phyloP scores from a whole-genome alignment of 305 asterid genomes.

The Fraxinus baroniana region DNA sequence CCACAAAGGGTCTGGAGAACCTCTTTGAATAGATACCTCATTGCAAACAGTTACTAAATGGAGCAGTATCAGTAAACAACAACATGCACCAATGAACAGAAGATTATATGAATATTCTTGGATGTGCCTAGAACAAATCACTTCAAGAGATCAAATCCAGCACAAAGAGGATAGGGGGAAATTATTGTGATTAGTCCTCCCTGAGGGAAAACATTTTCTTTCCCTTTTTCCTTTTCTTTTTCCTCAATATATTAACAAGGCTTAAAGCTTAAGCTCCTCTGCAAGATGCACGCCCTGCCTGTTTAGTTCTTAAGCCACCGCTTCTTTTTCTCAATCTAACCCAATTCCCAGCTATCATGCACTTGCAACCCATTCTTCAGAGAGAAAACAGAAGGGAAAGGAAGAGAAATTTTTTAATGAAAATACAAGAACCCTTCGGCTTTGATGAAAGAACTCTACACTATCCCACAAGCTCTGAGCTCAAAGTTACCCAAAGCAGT shows the following conservation, averaged over 20 bases:
- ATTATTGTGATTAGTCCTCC: constrained; percentile 6
- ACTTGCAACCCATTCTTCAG: constrained; percentile 60
- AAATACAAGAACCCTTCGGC: constrained; percentile 14
- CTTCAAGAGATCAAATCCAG: constrained; percentile 12
- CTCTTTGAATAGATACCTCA: constrained; percentile 74
- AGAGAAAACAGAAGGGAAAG: constrained; percentile 22
- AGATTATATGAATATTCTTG: constrained; percentile 19
- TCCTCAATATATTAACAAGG: constrained; percentile 9
- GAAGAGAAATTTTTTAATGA: constrained; percentile 15
- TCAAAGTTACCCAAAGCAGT: constrained; percentile 44
- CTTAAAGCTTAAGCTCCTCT: constrained; percentile 65
- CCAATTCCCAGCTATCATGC: constrained; percentile 55
- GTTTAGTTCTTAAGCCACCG: constrained; percentile 97
- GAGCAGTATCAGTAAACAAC: constrained; percentile 12
- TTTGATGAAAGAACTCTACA: constrained; percentile 33
- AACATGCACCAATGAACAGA: constrained; percentile 23
- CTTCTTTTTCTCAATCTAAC: constrained; percentile 90
- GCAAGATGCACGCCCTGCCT: constrained; percentile 98
- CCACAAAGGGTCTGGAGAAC: constrained; percentile 73
- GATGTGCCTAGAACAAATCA: not conserved
- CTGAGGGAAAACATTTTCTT: not conserved
- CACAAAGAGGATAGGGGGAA: constrained; percentile 11
- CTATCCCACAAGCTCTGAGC: constrained; percentile 65
- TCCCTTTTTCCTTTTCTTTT: constrained; percentile 9
- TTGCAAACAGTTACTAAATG: constrained; percentile 15